phyloP scores from a whole-genome alignment of 208 protist species.

The Balamuthia mandrillaris region DNA sequence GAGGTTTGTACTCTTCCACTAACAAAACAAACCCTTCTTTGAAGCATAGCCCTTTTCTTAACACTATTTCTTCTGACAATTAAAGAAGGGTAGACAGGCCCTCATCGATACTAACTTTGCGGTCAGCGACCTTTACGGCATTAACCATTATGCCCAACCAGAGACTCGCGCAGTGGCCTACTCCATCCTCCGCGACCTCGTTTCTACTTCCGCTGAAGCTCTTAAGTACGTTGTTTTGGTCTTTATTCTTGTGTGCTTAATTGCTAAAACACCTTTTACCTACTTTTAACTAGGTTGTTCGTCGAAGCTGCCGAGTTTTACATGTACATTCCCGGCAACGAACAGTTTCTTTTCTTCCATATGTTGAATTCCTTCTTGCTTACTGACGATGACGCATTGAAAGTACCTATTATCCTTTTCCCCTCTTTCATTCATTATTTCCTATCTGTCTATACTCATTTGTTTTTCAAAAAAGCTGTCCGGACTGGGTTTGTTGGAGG shows the following conservation, averaged over 20 bases:
- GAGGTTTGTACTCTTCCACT: background rate
- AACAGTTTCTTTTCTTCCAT: background rate
- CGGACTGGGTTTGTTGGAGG: background rate
- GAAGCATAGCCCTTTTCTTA: background rate
- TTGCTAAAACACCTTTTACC: too few species aligned
- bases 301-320: background rate
- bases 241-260: too few species aligned
- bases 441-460: background rate
- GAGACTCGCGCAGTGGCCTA: background rate
- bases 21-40: background rate
- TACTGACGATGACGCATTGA: background rate
- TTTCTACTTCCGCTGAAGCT: background rate
- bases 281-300: background rate
- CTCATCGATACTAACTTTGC: background rate
- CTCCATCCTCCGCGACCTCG: conserved; percentile 3
- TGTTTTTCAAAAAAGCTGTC: background rate
- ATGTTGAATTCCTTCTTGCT: background rate
- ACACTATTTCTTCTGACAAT: background rate
- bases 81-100: background rate
- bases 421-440: background rate
- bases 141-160: background rate
- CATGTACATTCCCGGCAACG: conserved; percentile 26
- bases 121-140: background rate
- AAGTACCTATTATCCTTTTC: background rate
- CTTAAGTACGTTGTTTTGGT: background rate